Conservation (phyloP, 2,329 filamentous ascomycete genomes). For the Beauveria sp. region DNA sequence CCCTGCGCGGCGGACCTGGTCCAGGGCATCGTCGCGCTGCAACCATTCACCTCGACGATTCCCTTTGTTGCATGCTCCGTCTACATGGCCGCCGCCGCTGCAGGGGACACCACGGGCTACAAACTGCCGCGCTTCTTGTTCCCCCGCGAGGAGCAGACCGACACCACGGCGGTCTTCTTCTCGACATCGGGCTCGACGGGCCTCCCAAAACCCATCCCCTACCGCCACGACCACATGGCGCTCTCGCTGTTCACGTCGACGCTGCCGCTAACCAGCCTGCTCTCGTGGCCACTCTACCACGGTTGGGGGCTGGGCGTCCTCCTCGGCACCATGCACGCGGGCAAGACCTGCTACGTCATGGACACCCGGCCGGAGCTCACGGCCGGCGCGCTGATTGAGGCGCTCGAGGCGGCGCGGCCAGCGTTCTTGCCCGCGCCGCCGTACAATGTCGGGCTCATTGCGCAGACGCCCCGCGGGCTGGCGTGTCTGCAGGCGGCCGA, state of each 20-base stretch:
- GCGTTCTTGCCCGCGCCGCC: not conserved
- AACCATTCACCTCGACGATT: not conserved
- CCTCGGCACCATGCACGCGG: not conserved
- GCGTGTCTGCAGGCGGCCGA: not conserved
- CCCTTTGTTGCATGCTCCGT: not conserved
- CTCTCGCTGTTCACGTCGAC: not conserved
- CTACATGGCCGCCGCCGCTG: not conserved
- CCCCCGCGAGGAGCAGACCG: not conserved
- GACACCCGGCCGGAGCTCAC: not conserved
- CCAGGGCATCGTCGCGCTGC: not conserved
- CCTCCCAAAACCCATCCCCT: slow-evolving; percentile 1
- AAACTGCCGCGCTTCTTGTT: not conserved
- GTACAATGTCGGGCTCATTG: not conserved
- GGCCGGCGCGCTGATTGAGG: not conserved
- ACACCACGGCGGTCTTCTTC: not conserved
- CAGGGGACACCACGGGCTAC: not conserved
- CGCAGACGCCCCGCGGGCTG: not conserved
- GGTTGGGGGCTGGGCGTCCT: not conserved
- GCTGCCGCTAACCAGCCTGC: not conserved
- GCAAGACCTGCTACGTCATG: not conserved
- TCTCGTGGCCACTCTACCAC: slow-evolving; percentile 7
- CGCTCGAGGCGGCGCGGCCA: not conserved
- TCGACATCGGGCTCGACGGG: slow-evolving; percentile 7
- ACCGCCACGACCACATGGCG: not conserved
- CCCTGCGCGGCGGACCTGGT: not conserved